Evolutionary conservation across 805 yeast genomes (phyloP).

Genomic region (Yamadazyma nakazawae): DNA sequence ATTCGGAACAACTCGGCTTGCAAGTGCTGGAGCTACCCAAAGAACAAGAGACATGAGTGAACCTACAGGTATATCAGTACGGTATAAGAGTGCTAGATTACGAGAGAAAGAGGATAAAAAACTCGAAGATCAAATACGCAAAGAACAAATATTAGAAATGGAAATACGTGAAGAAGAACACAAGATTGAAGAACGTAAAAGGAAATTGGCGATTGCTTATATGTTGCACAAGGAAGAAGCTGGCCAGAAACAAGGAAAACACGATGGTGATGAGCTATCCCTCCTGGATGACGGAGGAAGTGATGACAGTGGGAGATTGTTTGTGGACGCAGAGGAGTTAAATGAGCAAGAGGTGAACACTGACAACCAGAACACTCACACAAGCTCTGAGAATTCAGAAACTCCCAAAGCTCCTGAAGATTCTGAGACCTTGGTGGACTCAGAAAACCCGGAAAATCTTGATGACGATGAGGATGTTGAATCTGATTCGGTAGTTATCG

Average conservation of each 20-base stretch:
- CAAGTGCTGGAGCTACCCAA: background rate
- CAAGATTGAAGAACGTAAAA: background rate
- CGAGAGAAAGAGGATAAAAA: background rate
- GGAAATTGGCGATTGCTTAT: background rate
- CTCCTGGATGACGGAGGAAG: background rate
- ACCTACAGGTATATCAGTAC: background rate
- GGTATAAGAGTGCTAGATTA: background rate
- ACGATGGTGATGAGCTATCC: background rate
- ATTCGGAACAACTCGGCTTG: background rate
- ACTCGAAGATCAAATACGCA: background rate
- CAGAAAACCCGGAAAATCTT: background rate
- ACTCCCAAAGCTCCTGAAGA: no score
- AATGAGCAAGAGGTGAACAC: background rate
- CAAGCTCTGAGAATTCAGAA: background rate
- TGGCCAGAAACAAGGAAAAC: background rate
- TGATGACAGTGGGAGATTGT: background rate
- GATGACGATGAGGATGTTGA: background rate
- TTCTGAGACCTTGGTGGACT: background rate
- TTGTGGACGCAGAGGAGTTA: background rate
- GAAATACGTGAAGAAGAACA: background rate
- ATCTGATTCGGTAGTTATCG: no score
- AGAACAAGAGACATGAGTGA: background rate
- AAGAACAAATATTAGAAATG: background rate
- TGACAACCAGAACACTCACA: no score
- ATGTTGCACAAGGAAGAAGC: background rate